Conservation (phyloP, 441 rosid genomes). For the Erodium chrysanthum region DNA sequence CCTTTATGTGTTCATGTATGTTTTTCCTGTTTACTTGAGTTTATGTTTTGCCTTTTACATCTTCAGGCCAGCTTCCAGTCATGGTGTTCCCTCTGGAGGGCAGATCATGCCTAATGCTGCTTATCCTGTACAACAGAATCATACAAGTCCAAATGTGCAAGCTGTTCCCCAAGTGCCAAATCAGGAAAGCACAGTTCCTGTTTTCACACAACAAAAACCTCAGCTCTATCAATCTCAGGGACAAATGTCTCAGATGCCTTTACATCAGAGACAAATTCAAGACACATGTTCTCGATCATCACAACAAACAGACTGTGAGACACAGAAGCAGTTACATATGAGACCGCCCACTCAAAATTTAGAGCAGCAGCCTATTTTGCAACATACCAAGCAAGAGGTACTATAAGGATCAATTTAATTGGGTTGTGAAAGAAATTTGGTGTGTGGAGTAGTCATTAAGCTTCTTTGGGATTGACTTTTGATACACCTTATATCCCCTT, state of each 20-base stretch:
- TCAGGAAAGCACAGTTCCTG: slow-evolving; percentile 29
- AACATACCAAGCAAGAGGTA: slow-evolving; percentile 35
- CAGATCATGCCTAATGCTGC: slow-evolving; percentile 34
- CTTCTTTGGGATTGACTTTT: neutral
- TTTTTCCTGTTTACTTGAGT: slow-evolving; percentile 8
- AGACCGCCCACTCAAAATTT: slow-evolving; percentile 24
- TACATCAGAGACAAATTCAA: slow-evolving; percentile 25
- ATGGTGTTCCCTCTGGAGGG: slow-evolving; percentile 34
- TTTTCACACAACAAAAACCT: slow-evolving; percentile 33
- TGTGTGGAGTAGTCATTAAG: neutral
- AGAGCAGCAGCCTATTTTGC: slow-evolving; percentile 35
- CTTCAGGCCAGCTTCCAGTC: slow-evolving; percentile 32
- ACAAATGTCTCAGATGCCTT: slow-evolving; percentile 32
- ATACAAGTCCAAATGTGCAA: slow-evolving; percentile 34
- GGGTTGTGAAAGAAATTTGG: too few species aligned
- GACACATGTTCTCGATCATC: slow-evolving; percentile 37
- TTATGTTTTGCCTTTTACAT: slow-evolving; percentile 13
- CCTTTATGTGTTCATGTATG: slow-evolving; percentile 12
- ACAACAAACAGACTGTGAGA: slow-evolving; percentile 32
- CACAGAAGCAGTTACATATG: slow-evolving; percentile 25
- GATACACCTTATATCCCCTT: slow-evolving; percentile 3
- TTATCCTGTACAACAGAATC: slow-evolving; percentile 37
- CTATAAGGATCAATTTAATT: neutral
- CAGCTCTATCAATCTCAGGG: slow-evolving; percentile 30
- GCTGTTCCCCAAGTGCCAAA: slow-evolving; percentile 35